These are phyloP conservation scores for Saccharomycopsis sp. DNA, from an alignment of 805 yeast genomes.

Conservation along the genomic window DNA sequence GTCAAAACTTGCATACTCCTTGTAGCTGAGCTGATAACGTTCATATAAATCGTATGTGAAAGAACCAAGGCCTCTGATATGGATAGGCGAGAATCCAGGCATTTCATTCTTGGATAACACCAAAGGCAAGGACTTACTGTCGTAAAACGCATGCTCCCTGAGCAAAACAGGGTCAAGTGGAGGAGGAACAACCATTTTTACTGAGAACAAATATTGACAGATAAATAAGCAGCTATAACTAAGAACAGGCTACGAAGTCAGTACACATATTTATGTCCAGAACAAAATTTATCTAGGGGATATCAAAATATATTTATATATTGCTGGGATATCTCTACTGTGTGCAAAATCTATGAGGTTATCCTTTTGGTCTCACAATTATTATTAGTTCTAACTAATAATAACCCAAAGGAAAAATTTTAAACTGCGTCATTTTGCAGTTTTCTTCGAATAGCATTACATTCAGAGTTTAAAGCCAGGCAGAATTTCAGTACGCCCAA, in stretches of 20 bases:
- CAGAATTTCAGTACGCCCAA: background rate
- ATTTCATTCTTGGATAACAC: conserved; percentile 6
- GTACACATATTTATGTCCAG: no score
- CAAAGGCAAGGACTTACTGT: conserved; percentile 19
- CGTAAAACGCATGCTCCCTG: conserved; percentile 33
- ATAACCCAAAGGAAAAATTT: background rate
- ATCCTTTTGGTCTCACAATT: background rate
- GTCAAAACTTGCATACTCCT: background rate
- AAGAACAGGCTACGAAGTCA: no score
- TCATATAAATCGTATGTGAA: conserved; percentile 14
- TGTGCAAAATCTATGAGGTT: background rate
- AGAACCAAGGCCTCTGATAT: conserved; percentile 17
- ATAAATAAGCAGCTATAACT: no score
- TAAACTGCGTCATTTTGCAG: background rate
- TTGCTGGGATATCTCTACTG: no score
- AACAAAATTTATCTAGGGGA: background rate
- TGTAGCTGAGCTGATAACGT: background rate
- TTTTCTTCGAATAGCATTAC: background rate
- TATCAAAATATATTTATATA: background rate
- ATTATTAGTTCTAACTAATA: background rate
- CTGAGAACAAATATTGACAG: background rate
- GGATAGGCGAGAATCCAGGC: conserved; percentile 14
- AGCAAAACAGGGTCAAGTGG: conserved; percentile 32
- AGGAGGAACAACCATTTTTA: conserved; percentile 28
- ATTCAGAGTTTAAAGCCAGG: background rate